Conservation (phyloP, 331 rosid species). For the Spiraea crenata region DNA sequence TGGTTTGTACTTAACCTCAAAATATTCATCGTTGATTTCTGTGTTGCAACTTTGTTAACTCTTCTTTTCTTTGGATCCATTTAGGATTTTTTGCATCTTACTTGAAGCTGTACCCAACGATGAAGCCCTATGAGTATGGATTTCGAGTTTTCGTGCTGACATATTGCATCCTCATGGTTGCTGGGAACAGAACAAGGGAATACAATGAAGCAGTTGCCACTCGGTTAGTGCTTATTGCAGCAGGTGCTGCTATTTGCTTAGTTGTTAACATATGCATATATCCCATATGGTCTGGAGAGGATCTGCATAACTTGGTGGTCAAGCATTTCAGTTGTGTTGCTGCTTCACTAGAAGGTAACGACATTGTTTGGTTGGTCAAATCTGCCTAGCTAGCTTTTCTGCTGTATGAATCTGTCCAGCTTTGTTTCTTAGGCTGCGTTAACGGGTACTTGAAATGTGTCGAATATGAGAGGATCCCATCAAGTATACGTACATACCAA, state of each 20-base stretch:
- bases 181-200: conserved; percentile 27
- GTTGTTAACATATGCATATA: conserved; percentile 28
- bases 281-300: conserved; percentile 39
- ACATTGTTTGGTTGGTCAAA: too few species aligned
- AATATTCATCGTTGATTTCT: not conserved
- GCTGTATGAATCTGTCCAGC: not conserved
- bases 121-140: conserved; percentile 35
- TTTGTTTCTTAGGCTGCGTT: conserved; percentile 24
- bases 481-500: conserved; percentile 23
- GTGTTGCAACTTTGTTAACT: not conserved
- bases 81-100: conserved; percentile 30
- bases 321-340: conserved; percentile 31
- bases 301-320: conserved; percentile 27
- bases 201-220: conserved; percentile 28
- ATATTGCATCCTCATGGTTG: conserved; percentile 34
- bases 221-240: conserved; percentile 28
- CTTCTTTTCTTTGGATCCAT: not conserved
- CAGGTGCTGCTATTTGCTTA: conserved; percentile 31
- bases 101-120: conserved; percentile 30
- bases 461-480: conserved; percentile 28
- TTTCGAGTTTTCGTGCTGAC: conserved; percentile 36
- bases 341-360: conserved; percentile 28
- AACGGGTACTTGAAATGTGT: conserved; percentile 22
- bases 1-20: not conserved
- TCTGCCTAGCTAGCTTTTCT: not conserved